phyloP scores from a whole-genome alignment of 257 asterid species.

The Solanum rostratum region DNA sequence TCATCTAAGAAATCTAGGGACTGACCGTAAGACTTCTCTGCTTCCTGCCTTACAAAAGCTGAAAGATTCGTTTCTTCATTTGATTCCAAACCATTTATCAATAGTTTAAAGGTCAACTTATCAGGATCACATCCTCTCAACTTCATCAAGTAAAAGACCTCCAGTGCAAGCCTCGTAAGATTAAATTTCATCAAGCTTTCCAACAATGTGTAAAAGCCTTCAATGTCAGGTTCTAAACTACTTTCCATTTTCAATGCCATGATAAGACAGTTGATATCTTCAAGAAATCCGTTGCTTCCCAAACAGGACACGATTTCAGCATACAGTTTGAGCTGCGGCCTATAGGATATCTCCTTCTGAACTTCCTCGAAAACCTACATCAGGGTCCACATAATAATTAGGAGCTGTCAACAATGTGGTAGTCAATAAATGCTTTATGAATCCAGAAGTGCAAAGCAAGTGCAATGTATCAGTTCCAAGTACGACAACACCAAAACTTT shows the following conservation, averaged over 20 bases:
- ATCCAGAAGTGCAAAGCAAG: neutral
- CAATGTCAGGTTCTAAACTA: constrained; percentile 29
- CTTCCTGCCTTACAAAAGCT: constrained; percentile 34
- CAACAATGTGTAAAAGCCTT: constrained; percentile 45
- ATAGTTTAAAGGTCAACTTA: constrained; percentile 27
- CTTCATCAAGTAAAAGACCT: constrained; percentile 55
- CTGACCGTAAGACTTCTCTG: constrained; percentile 29
- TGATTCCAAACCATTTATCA: constrained; percentile 37
- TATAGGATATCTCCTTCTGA: constrained; percentile 52
- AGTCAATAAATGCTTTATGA: neutral
- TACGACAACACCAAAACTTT: neutral
- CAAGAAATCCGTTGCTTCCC: constrained; percentile 49
- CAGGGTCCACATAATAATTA: neutral
- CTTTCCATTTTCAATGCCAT: constrained; percentile 35
- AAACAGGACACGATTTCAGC: constrained; percentile 41
- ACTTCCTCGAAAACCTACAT: constrained; percentile 56
- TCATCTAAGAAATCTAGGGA: constrained; percentile 24
- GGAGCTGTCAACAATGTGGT: neutral
- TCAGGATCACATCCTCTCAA: constrained; percentile 48
- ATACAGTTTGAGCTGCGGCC: constrained; percentile 40
- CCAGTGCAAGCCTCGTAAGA: constrained; percentile 38
- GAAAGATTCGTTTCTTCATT: constrained; percentile 26
- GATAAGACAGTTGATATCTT: constrained; percentile 31
- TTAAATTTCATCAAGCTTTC: constrained; percentile 38
- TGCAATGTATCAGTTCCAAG: neutral